phyloP scores from a whole-genome alignment of 768 basidiomycete genomes.

The Punctularia strigosozonata region DNA sequence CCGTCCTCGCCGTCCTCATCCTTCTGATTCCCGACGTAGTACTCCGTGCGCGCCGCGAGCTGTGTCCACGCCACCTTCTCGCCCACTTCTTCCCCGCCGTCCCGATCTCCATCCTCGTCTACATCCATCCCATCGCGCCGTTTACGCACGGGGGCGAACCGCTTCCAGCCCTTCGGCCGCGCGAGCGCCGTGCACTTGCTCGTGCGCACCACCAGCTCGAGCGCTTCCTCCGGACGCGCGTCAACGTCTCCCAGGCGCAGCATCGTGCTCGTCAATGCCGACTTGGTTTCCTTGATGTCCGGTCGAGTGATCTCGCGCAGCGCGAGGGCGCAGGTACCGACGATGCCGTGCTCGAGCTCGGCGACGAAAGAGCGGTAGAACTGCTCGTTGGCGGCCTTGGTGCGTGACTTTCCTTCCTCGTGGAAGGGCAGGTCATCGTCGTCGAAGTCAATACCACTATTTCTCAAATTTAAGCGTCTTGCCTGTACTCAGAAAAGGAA shows the following conservation, averaged over 20 bases:
- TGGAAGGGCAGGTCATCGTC: constrained; percentile 52
- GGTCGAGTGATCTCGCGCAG: constrained; percentile 49
- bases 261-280: constrained; percentile 46
- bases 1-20: constrained; percentile 22
- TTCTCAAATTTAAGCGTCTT: constrained; percentile 2
- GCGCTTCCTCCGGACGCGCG: constrained; percentile 50
- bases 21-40: constrained; percentile 37
- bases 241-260: constrained; percentile 74
- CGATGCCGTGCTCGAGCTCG: constrained; percentile 32
- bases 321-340: constrained; percentile 57
- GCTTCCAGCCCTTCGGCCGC: constrained; percentile 70
- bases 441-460: constrained; percentile 83
- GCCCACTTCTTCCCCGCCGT: constrained; percentile 6
- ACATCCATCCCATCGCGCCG: constrained; percentile 18
- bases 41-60: constrained; percentile 37
- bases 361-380: constrained; percentile 46
- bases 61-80: constrained; percentile 23
- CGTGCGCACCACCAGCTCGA: constrained; percentile 63
- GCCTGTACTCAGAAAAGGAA: not conserved
- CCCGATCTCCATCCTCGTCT: constrained; percentile 12
- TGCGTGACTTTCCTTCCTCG: constrained; percentile 56
- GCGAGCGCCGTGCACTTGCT: constrained; percentile 71
- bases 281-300: constrained; percentile 57
- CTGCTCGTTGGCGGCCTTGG: constrained; percentile 75
- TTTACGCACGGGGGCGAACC: constrained; percentile 40